Percentiles rank a stretch among this genome's conserved stretches.
These are phyloP conservation scores for Acer yangbiense DNA, from an alignment of 345 rosid species.

Conservation along the genomic window DNA sequence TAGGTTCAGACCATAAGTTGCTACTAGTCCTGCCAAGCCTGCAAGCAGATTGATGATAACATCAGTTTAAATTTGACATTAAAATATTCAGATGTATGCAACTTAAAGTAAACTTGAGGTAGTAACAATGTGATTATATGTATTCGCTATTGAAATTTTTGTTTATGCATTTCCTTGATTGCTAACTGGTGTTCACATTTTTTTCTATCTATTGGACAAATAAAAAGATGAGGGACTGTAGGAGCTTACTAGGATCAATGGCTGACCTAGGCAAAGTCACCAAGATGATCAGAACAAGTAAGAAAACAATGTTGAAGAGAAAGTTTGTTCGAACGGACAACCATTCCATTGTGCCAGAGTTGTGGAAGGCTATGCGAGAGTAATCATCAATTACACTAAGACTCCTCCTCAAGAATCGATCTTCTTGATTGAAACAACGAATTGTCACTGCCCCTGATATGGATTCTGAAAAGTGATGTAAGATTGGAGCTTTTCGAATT, in stretches of 20 bases:
- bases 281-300: constrained; percentile 67
- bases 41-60: constrained; percentile 17
- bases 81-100: background rate
- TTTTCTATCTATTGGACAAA: background rate
- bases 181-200: background rate
- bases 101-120: constrained; percentile 4
- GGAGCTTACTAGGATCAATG: constrained; percentile 69
- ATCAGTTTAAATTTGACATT: constrained; percentile 2
- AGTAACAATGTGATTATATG: background rate
- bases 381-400: constrained; percentile 53
- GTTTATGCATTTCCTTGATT: background rate
- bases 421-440: constrained; percentile 73
- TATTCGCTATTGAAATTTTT: too few species aligned
- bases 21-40: constrained; percentile 73
- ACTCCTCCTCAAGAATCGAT: constrained; percentile 53
- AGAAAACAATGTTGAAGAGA: constrained; percentile 78
- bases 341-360: constrained; percentile 86
- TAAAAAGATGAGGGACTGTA: background rate
- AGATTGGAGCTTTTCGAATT: constrained; percentile 70
- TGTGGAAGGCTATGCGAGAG: constrained; percentile 71
- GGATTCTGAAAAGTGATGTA: constrained; percentile 88
- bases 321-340: constrained; percentile 77
- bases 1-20: constrained; percentile 63
- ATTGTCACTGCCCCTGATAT: constrained; percentile 69
- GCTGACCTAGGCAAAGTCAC: constrained; percentile 67